A percentile compares a stretch with the other conserved stretches of the same genome.
These are phyloP conservation scores for Amesomyces nigricolor DNA, from an alignment of 2,329 filamentous ascomycete species.

Conservation along the genomic window DNA sequence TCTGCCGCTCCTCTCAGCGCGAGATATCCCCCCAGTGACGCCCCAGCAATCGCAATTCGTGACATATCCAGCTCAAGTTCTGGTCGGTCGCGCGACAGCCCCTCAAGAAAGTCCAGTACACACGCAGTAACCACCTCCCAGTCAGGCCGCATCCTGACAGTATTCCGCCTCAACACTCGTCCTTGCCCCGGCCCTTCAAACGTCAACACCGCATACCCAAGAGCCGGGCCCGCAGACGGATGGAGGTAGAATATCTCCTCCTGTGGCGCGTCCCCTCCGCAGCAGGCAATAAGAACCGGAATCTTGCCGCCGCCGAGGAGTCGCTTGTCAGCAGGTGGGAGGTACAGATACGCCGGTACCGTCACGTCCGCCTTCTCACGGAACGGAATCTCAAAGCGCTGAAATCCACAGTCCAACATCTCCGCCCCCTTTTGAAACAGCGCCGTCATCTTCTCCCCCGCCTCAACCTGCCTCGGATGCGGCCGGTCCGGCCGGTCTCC, in stretches of 20 bases:
- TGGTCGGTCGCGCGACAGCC: conserved; percentile 15
- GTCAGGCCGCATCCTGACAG: conserved; percentile 33
- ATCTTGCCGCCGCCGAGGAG: conserved; percentile 14
- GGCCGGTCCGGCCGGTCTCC: neutral
- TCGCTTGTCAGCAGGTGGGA: conserved; percentile 28
- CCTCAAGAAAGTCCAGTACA: conserved; percentile 32
- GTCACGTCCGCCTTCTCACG: conserved; percentile 24
- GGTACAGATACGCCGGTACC: conserved; percentile 36
- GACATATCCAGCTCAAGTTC: conserved; percentile 33
- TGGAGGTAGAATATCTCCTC: conserved; percentile 39
- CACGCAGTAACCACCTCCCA: conserved; percentile 33
- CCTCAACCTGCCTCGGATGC: neutral
- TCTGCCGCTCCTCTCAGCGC: conserved; percentile 41
- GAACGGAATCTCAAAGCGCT: conserved; percentile 36
- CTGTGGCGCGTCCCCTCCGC: conserved; percentile 34
- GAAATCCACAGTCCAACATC: conserved; percentile 29
- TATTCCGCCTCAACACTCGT: conserved; percentile 29
- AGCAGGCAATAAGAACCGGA: conserved; percentile 33
- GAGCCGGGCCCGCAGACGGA: conserved; percentile 23
- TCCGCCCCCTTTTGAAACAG: conserved; percentile 28
- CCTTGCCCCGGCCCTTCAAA: conserved; percentile 45
- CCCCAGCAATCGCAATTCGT: conserved; percentile 34
- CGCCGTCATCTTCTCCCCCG: neutral
- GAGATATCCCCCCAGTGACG: conserved; percentile 42
- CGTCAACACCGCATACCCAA: conserved; percentile 40